Percentiles rank a stretch among this genome's conserved stretches.
phyloP scores from a whole-genome alignment of 441 rosid genomes.

The Isatis lusitanica region DNA sequence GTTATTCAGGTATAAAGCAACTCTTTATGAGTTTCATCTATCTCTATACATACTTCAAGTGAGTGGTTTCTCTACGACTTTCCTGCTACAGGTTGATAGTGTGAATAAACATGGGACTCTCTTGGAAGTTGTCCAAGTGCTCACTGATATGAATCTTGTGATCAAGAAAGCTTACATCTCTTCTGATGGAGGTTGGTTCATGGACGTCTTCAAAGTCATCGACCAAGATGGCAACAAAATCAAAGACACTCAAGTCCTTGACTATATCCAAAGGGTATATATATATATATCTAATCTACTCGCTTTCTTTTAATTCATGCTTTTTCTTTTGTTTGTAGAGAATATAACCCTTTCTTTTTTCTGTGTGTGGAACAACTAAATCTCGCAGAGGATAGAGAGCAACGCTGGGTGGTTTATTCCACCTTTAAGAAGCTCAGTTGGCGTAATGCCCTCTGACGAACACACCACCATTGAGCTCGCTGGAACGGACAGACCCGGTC shows the following conservation, averaged over 20 bases:
- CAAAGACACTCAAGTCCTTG: conserved; percentile 63
- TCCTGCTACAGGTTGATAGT: conserved; percentile 60
- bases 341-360: neutral
- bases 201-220: conserved; percentile 89
- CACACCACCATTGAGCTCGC: conserved; percentile 85
- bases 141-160: conserved; percentile 77
- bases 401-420: conserved; percentile 59
- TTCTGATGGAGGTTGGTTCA: conserved; percentile 93
- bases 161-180: conserved; percentile 88
- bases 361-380: neutral
- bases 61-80: too few relatives aligned
- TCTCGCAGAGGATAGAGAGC: conserved; percentile 72
- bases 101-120: conserved; percentile 85
- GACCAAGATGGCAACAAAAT: conserved; percentile 79
- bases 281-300: too few relatives aligned
- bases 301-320: neutral
- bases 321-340: neutral
- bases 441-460: conserved; percentile 82
- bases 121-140: conserved; percentile 86
- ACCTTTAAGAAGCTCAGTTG: conserved; percentile 68
- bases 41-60: neutral
- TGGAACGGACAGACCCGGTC: conserved; percentile 86
- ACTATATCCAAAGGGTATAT: conserved; percentile 66
- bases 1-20: conserved; percentile 59
- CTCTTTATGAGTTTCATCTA: neutral